These are phyloP conservation scores for Wickerhamiella dianesei DNA, from an alignment of 805 yeast species.

Conservation along the genomic window DNA sequence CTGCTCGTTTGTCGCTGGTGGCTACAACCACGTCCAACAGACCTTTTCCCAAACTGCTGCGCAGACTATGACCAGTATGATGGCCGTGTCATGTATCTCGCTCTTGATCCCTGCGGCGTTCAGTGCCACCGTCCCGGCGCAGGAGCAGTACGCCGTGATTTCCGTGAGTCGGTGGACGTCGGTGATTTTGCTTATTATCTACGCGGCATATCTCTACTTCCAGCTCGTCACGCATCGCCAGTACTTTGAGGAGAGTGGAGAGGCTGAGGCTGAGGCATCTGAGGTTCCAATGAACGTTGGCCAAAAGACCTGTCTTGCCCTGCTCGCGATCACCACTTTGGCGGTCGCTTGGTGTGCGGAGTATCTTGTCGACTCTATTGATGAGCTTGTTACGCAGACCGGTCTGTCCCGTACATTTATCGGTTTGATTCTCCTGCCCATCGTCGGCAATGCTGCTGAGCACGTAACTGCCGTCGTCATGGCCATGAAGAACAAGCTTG, in stretches of 20 bases:
- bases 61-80: conserved; percentile 88
- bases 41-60: conserved; percentile 92
- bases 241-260: conserved; percentile 49
- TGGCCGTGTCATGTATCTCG: conserved; percentile 84
- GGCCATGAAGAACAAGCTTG: conserved; percentile 91
- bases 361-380: conserved; percentile 84
- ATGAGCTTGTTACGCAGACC: conserved; percentile 66
- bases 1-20: conserved; percentile 91
- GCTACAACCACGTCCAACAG: conserved; percentile 73
- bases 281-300: conserved; percentile 21
- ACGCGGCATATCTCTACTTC: conserved; percentile 67
- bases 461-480: conserved; percentile 94
- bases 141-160: conserved; percentile 38
- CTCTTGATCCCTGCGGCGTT: conserved; percentile 92
- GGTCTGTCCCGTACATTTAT: conserved; percentile 91
- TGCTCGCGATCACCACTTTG: conserved; percentile 53
- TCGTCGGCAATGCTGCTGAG: conserved; percentile 97
- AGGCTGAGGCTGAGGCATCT: conserved; percentile 23
- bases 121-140: conserved; percentile 43
- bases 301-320: conserved; percentile 40
- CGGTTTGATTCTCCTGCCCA: conserved; percentile 86
- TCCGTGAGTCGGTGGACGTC: conserved; percentile 77
- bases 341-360: conserved; percentile 87
- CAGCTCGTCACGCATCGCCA: conserved; percentile 77
- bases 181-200: conserved; percentile 59